Conservation (phyloP, 2,329 filamentous ascomycete species). For the Massarina eburnea region DNA sequence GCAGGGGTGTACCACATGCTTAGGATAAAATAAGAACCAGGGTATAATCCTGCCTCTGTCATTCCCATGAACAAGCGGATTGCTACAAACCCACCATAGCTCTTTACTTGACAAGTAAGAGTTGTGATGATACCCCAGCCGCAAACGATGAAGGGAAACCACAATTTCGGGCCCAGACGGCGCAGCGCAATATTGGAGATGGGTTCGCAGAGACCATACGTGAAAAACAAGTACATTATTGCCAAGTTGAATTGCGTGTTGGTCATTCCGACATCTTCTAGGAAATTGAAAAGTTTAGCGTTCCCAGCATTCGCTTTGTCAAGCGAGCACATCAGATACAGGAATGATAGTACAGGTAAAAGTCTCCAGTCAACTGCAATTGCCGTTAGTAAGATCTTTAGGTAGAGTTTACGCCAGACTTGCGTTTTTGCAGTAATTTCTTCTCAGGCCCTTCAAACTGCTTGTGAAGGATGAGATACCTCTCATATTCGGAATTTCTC, state of each 20-base stretch:
- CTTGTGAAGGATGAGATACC: neutral
- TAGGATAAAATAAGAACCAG: slow-evolving; percentile 41
- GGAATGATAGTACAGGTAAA: neutral
- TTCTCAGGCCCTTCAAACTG: neutral
- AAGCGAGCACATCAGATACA: slow-evolving; percentile 1
- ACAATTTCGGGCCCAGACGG: neutral
- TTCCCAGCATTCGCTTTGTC: slow-evolving; percentile 1
- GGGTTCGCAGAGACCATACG: slow-evolving; percentile 1
- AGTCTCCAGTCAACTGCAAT: neutral
- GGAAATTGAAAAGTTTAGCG: neutral
- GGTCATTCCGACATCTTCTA: slow-evolving; percentile 1
- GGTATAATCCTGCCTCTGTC: slow-evolving; percentile 44
- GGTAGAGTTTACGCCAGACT: neutral
- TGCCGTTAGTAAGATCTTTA: neutral
- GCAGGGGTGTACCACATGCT: slow-evolving; percentile 42
- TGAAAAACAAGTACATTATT: slow-evolving; percentile 1
- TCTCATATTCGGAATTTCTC: neutral
- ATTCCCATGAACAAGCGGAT: slow-evolving; percentile 50
- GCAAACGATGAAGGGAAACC: slow-evolving; percentile 1
- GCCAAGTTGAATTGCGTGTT: neutral
- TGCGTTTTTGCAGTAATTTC: neutral
- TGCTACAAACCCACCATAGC: neutral
- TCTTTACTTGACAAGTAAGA: neutral
- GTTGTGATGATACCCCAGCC: neutral
- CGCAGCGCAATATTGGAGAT: slow-evolving; percentile 1